Evolutionary conservation across 192 early-diverging fungal genomes (phyloP).

Genomic region (Entomortierella lignicola): DNA sequence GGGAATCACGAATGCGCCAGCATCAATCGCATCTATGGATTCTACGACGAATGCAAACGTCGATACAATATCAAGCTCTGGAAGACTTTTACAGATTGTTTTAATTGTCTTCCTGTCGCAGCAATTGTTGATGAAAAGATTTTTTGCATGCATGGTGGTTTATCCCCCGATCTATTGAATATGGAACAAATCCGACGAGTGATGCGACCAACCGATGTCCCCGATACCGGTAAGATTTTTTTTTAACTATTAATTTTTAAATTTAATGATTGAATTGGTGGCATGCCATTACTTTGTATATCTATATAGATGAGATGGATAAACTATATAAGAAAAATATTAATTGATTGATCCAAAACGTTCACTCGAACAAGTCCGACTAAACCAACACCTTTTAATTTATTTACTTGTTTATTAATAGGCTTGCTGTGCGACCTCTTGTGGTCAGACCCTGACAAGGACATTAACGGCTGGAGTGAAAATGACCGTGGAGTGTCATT

Average conservation of each 20-base stretch:
- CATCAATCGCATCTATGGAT: constrained; percentile 97
- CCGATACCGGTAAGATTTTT: constrained; percentile 79
- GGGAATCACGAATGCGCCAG: constrained; percentile 98
- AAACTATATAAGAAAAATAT: too few species aligned
- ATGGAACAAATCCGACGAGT: constrained; percentile 98
- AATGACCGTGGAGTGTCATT: constrained; percentile 97
- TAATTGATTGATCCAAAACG: too few species aligned
- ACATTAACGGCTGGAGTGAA: constrained; percentile 94
- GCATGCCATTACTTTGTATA: background rate
- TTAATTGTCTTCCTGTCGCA: constrained; percentile 97
- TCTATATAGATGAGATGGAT: background rate
- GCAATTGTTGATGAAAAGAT: constrained; percentile 99
- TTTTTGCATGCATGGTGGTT: constrained; percentile 97
- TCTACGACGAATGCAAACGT: constrained; percentile 98
- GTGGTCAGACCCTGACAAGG: constrained; percentile 98
- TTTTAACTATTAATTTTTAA: background rate
- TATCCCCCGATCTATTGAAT: constrained; percentile 94
- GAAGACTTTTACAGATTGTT: constrained; percentile 99
- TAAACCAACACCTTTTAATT: too few species aligned
- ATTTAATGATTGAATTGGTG: background rate
- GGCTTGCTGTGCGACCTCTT: constrained; percentile 92
- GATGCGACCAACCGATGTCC: constrained; percentile 98
- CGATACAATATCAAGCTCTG: constrained; percentile 98
- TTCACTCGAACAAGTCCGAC: too few species aligned
- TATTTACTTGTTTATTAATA: background rate